These are phyloP conservation scores for Leccinum subtestaceum DNA, from an alignment of 768 basidiomycete species.

Conservation along the genomic window DNA sequence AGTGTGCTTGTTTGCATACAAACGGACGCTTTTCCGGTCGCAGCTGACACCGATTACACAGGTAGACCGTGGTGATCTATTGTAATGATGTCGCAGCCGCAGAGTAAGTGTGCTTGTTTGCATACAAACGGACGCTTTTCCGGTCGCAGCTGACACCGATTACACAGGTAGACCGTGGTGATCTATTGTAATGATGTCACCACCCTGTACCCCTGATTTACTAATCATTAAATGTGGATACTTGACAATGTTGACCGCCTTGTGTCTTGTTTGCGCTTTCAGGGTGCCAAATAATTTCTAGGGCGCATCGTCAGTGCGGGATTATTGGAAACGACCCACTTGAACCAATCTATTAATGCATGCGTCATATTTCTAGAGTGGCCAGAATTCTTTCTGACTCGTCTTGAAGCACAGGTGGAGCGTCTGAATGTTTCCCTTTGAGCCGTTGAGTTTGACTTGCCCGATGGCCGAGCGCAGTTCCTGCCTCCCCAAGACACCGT, in stretches of 20 bases:
- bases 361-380: constrained; percentile 2
- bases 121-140: neutral
- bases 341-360: constrained; percentile 1
- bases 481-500: neutral
- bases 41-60: constrained; percentile 10
- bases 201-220: constrained; percentile 18
- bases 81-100: constrained; percentile 8
- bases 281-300: neutral
- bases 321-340: constrained; percentile 3
- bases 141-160: constrained; percentile 8
- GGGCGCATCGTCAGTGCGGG: constrained; percentile 1
- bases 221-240: constrained; percentile 2
- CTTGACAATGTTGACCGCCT: constrained; percentile 2
- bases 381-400: neutral
- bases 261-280: constrained; percentile 5
- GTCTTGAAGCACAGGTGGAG: neutral
- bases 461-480: neutral
- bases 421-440: neutral
- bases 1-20: neutral
- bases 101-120: constrained; percentile 7
- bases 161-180: constrained; percentile 5
- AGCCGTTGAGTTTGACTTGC: constrained; percentile 6
- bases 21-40: neutral
- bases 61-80: constrained; percentile 5
- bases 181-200: constrained; percentile 6